Evolutionary conservation across 2,329 filamentous ascomycete species (phyloP), one percentile per base, ranked within the genome.

Genomic region (Dactylellina cionopaga): DNA sequence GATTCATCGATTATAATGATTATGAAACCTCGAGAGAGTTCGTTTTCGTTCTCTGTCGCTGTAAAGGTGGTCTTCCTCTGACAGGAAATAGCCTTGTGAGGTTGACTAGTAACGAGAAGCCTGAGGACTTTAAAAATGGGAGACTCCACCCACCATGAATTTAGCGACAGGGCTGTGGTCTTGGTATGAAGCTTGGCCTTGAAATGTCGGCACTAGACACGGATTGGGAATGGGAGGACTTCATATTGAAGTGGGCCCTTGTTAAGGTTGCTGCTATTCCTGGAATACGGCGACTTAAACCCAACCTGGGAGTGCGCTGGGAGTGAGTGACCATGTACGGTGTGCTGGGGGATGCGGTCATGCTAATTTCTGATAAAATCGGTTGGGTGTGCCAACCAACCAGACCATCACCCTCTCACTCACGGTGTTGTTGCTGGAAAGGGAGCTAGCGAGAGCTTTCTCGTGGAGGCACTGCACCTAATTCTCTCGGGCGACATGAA

Each of bases 131-230:
- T 65, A 59, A 72, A 72, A 72, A 54, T 17, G 46, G 47, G 52
- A 52, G 54, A 47, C 60, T 25, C 52, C 68, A 60, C 51, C 68
- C 22, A 54, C 52, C 19, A 55, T 51, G 47, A 72, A 55, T 60
- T 72, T 72, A 72, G 68, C 68, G 68, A 72, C 43, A 72, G 68
- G 68, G 68, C 68, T 72, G 68, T 72, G 68, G 59, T 55, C 68
- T 72, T 72, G 68, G 68, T 59, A 39, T 43, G 68, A 72, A 72
- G 68, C 59, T 72, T 72, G 68, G 68, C 59, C 39, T 54, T 44
- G 39, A 15, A 29, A 29, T 17, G 13, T 24, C 22, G 10, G 25
- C 49, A 31, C 68, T 72, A 65, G 54, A 22, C 5, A 44, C 59
- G 37, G 29, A 72, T 72, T 51, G 44, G 68, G 68, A 60, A 59